Conservation (phyloP, 2,329 filamentous ascomycete genomes). For the Scedosporium dehoogii region DNA sequence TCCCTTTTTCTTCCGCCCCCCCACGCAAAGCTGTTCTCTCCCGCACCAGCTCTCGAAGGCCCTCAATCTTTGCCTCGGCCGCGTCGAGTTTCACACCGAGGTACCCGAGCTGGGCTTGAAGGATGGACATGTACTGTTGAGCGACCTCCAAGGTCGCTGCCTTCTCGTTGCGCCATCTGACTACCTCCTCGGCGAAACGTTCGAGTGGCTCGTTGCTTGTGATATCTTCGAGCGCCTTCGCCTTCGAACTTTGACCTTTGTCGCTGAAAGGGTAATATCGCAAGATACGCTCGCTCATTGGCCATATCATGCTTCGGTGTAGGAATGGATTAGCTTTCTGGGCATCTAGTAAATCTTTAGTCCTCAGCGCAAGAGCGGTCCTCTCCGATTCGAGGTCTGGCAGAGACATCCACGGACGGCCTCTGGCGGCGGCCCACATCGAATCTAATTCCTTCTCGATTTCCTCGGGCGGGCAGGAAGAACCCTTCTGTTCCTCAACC, state of each 20-base stretch:
- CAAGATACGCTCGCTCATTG: not conserved
- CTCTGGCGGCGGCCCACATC: too few relatives aligned
- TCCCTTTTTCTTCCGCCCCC: not conserved
- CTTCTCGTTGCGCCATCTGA: not conserved
- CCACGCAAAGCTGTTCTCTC: not conserved
- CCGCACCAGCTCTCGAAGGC: not conserved
- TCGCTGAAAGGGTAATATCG: not conserved
- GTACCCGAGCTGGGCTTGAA: not conserved
- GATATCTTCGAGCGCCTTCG: not conserved
- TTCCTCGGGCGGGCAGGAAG: too few relatives aligned
- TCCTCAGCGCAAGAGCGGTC: not conserved
- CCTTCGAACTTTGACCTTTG: not conserved
- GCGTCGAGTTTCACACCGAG: not conserved
- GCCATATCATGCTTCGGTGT: not conserved
- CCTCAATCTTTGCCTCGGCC: not conserved
- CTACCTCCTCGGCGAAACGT: not conserved
- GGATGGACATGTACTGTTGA: not conserved
- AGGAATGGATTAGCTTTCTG: not conserved
- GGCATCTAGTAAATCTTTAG: not conserved
- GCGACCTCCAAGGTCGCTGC: not conserved
- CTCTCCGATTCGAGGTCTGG: too few relatives aligned
- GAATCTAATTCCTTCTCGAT: too few relatives aligned
- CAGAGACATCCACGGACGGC: too few relatives aligned
- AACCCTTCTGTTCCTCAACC: too few relatives aligned
- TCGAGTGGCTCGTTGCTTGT: not conserved